A percentile compares a stretch with the other conserved stretches of the same genome.
Conservation (phyloP, 208 protist genomes). For the Trypanosoma lewisi region DNA sequence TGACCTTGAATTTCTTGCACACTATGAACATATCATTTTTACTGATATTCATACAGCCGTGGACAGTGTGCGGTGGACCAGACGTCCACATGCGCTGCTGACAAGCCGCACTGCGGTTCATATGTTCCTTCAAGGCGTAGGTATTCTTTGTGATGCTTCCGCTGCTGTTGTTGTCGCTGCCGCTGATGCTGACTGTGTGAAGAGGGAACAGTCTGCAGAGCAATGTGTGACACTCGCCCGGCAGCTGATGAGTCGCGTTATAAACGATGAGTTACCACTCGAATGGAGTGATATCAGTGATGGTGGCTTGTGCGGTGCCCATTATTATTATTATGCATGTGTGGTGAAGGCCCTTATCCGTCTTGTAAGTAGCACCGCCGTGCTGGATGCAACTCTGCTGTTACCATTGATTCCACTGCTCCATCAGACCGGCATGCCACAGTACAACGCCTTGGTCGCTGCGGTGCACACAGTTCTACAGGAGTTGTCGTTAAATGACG, state of each 20-base stretch:
- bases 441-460: slow-evolving; percentile 8
- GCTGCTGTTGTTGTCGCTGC: neutral
- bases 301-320: slow-evolving; percentile 16
- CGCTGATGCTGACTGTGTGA: no score
- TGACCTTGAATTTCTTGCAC: neutral
- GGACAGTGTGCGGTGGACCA: neutral
- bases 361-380: slow-evolving; percentile 19
- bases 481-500: neutral
- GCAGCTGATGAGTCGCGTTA: slow-evolving; percentile 1
- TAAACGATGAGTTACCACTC: slow-evolving; percentile 58
- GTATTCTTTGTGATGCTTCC: slow-evolving; percentile 1
- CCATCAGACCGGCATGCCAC: slow-evolving; percentile 31
- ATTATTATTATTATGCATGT: slow-evolving; percentile 15
- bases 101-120: slow-evolving; percentile 4
- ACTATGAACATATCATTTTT: neutral
- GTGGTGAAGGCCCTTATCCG: slow-evolving; percentile 33
- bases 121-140: slow-evolving; percentile 4
- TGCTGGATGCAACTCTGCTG: slow-evolving; percentile 22
- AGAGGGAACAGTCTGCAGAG: neutral
- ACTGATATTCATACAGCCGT: neutral
- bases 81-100: neutral
- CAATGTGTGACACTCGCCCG: neutral
- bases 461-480: slow-evolving; percentile 22
- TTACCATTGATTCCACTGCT: slow-evolving; percentile 43
- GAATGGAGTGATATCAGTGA: slow-evolving; percentile 42